Base-by-base conservation (phyloP, 345 rosid species). In the Bruguiera sexangula region DNA sequence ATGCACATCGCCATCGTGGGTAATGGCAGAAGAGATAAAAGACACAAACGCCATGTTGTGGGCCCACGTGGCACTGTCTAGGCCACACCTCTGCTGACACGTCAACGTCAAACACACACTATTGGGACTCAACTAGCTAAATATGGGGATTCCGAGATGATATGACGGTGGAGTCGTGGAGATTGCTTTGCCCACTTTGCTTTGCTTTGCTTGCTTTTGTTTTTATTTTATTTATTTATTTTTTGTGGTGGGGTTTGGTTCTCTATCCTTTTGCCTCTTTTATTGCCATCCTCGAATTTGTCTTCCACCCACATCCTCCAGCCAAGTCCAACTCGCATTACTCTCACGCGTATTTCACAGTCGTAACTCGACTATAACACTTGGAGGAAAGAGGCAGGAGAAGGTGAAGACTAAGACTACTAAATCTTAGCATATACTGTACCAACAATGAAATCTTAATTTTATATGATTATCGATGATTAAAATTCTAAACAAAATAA, bases 71-170 rank as follows among this genome's bases (percentile, higher is more conserved):
- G 63, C 69, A 65, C 30, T 71, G 20, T 34, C 51, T 5, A 5
- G 46, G 65, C 69, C 77, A 59, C 54, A 37, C 68, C 56, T 61
- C 39, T 22, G 6, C 13, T 60, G 86, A 80, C 76, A 75, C 77
- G 83, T 82, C 80, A 62, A 78, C 64, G 63, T 85, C 86, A 73
- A 27, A 32, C 16, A n/a, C 2, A 22, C 0, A 18, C 8, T n/a
- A 53, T 9, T 6, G 57, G 5, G 6, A 19, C 4, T 5, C 1
- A 4, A 46, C 22, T 6, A 2, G 6, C 20, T 19, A 26, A 5
- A 50, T 31, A 3, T 50, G 62, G 60, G 61, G 63, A 67, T 32
- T 71, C 43, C 70, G 73, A 76, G 66, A 72, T 54, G 79, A 76
- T 63, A 63, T n/a, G 54, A 34, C 57, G 53, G 52, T 39, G 58